phyloP scores from a whole-genome alignment of 805 yeast species.

The Hermanozyma aechmeae region DNA sequence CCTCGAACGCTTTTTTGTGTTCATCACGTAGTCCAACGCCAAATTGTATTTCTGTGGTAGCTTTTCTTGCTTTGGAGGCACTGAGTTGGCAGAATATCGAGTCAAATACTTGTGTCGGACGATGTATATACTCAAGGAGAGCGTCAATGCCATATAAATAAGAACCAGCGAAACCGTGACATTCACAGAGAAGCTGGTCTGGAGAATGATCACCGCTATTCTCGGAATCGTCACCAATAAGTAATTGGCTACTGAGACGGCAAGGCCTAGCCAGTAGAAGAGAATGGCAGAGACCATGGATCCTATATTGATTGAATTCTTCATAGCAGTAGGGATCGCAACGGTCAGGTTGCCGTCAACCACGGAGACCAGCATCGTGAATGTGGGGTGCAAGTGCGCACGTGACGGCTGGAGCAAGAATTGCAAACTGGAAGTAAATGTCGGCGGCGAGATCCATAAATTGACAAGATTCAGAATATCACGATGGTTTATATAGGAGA shows the following conservation, averaged over 20 bases:
- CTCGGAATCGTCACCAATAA: constrained; percentile 5
- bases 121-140: constrained; percentile 32
- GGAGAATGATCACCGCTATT: constrained; percentile 17
- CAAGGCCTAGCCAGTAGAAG: not conserved
- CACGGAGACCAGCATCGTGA: no score
- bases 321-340: no score
- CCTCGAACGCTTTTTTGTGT: constrained; percentile 14
- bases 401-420: no score
- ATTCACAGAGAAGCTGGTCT: constrained; percentile 40
- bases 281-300: no score
- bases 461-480: no score
- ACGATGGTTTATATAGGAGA: no score
- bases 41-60: constrained; percentile 14
- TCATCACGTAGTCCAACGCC: constrained; percentile 38
- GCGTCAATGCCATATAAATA: constrained; percentile 17
- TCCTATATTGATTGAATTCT: no score
- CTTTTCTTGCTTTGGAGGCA: constrained; percentile 24
- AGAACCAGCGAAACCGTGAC: constrained; percentile 41
- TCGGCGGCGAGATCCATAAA: no score
- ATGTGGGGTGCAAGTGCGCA: no score
- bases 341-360: no score
- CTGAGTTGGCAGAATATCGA: constrained; percentile 40
- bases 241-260: not conserved
- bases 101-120: constrained; percentile 59
- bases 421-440: no score